phyloP scores from a whole-genome alignment of 805 yeast species.

The Candida fluviatilis region DNA sequence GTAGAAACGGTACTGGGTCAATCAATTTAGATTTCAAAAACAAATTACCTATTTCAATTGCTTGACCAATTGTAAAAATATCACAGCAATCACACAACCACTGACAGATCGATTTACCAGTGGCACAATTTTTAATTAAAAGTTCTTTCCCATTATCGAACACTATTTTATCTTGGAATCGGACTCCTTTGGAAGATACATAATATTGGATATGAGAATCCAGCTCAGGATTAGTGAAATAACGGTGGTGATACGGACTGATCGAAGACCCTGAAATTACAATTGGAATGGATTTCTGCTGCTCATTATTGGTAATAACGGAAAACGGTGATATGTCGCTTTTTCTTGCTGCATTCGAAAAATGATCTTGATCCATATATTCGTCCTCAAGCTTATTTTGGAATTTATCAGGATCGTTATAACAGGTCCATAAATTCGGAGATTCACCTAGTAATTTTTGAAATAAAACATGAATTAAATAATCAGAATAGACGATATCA shows the following conservation, averaged over 20 bases:
- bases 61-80: conserved; percentile 48
- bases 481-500: conserved; percentile 55
- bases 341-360: background rate
- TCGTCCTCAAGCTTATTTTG: background rate
- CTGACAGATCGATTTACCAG: conserved; percentile 77
- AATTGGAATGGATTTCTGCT: background rate
- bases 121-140: conserved; percentile 45
- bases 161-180: conserved; percentile 45
- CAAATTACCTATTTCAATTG: conserved; percentile 47
- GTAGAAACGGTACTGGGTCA: conserved; percentile 35
- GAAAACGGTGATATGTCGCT: conserved; percentile 1
- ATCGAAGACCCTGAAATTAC: background rate
- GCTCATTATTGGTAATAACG: background rate
- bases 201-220: conserved; percentile 80
- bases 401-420: conserved; percentile 39
- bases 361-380: background rate
- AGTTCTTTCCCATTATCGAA: conserved; percentile 15
- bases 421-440: conserved; percentile 70
- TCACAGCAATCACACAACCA: conserved; percentile 93
- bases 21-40: conserved; percentile 47
- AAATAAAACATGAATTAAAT: conserved; percentile 64
- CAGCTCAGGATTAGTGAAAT: conserved; percentile 85
- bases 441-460: conserved; percentile 54
- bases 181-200: conserved; percentile 58
- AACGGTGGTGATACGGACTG: conserved; percentile 72